Evolutionary conservation across 176 grass and related monocot species (phyloP).

Genomic region (Alloteropsis semialata): DNA sequence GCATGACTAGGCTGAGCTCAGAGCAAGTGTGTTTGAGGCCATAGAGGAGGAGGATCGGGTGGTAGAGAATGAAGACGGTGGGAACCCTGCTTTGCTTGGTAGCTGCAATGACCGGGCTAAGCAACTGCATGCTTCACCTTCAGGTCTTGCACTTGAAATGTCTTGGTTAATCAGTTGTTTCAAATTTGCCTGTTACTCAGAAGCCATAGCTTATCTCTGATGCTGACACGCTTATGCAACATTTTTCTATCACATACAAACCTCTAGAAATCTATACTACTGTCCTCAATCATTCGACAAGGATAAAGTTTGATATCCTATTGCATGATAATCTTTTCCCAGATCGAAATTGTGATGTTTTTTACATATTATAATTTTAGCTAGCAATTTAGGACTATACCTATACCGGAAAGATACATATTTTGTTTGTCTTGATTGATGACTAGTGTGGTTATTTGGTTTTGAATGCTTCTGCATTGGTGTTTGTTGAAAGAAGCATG

Average conservation of each 20-base stretch:
- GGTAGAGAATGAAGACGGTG: conserved; percentile 51
- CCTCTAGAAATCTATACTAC: conserved; percentile 1
- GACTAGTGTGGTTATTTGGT: no score
- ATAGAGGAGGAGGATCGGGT: conserved; percentile 87
- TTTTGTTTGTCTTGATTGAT: no score
- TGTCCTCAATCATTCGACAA: conserved; percentile 4
- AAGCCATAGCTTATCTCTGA: not conserved
- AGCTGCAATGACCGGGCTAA: conserved; percentile 80
- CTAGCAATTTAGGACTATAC: no score
- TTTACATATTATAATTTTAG: no score
- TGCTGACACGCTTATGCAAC: not conserved
- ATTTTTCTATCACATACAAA: not conserved
- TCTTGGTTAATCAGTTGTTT: not conserved
- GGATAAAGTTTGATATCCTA: not conserved
- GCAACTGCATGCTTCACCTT: conserved; percentile 80
- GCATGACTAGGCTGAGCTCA: conserved; percentile 66
- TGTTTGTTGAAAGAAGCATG: no score
- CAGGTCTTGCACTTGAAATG: conserved; percentile 54
- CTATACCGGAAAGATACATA: no score
- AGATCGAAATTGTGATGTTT: not conserved
- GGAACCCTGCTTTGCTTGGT: conserved; percentile 68
- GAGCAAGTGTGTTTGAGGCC: conserved; percentile 86
- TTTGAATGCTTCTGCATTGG: no score
- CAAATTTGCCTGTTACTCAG: not conserved
- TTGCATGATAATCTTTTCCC: not conserved